A percentile compares a stretch with the other conserved stretches of the same genome.
Evolutionary conservation across 2,329 filamentous ascomycete genomes (phyloP).

Genomic region (Sarocladium oryzae): DNA sequence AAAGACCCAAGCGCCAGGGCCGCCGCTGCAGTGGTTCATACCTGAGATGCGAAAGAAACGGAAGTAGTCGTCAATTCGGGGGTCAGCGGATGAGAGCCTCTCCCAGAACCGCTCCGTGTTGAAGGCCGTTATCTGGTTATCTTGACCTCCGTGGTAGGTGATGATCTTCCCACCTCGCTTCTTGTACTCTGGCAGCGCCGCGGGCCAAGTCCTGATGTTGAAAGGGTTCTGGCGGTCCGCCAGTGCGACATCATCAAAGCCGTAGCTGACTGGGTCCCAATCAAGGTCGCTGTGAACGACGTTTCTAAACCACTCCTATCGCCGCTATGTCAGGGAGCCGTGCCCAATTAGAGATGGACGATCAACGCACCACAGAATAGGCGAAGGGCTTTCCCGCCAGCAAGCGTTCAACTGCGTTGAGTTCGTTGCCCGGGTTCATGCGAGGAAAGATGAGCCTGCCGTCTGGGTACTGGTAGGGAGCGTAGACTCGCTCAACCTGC

Average conservation of each 20-base stretch:
- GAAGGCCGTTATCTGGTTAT: constrained; percentile 30
- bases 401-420: constrained; percentile 33
- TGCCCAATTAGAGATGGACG: neutral
- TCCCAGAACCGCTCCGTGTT: constrained; percentile 14
- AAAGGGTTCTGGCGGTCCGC: constrained; percentile 28
- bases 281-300: constrained; percentile 32
- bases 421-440: constrained; percentile 40
- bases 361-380: constrained; percentile 15
- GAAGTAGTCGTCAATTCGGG: constrained; percentile 36
- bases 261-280: constrained; percentile 31
- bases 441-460: constrained; percentile 17
- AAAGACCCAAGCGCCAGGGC: constrained; percentile 29
- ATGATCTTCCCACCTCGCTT: constrained; percentile 35
- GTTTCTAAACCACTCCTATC: constrained; percentile 31
- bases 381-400: constrained; percentile 26
- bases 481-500: constrained; percentile 25
- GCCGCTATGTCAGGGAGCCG: constrained; percentile 10
- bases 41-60: constrained; percentile 47
- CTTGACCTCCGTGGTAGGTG: constrained; percentile 35
- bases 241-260: constrained; percentile 36
- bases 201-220: constrained; percentile 27
- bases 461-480: constrained; percentile 12
- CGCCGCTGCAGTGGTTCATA: constrained; percentile 43
- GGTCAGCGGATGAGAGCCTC: constrained; percentile 9
- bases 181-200: constrained; percentile 28